These are phyloP conservation scores for Funneliformis caledonium DNA, from an alignment of 371 early-diverging fungal genomes.

Conservation along the genomic window DNA sequence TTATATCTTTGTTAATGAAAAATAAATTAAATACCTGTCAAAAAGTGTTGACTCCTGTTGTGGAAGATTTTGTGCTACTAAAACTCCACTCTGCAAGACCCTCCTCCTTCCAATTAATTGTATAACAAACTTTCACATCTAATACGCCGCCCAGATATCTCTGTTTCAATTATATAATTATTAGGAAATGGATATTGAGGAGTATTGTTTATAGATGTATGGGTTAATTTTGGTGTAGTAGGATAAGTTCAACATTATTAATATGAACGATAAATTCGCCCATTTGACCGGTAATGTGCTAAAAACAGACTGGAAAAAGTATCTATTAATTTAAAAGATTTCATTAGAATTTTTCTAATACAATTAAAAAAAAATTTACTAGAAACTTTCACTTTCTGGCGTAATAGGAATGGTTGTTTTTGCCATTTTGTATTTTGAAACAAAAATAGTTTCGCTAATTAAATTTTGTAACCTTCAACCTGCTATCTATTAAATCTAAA, in stretches of 20 bases:
- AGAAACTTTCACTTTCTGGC: no score
- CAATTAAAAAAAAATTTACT: no score
- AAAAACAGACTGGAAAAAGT: background rate
- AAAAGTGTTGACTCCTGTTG: background rate
- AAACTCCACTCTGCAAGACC: background rate
- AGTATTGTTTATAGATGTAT: background rate
- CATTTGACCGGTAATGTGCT: background rate
- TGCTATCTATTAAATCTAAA: no score
- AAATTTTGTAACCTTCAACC: no score
- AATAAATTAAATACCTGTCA: background rate
- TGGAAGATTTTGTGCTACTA: background rate
- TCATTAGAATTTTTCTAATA: no score
- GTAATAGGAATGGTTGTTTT: no score
- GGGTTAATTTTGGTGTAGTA: background rate
- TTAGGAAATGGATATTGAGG: background rate
- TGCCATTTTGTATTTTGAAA: no score
- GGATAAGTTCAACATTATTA: background rate
- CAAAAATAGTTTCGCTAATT: no score
- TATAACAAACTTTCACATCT: background rate
- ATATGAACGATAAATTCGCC: background rate
- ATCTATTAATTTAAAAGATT: background rate
- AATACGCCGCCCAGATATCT: no score
- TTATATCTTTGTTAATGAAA: no score
- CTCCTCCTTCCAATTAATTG: background rate
- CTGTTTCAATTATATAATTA: background rate